Evolutionary conservation across 2,329 filamentous ascomycete species (phyloP), one percentile per base, ranked within the genome.

Genomic region (Proliferodiscus dingleyae): DNA sequence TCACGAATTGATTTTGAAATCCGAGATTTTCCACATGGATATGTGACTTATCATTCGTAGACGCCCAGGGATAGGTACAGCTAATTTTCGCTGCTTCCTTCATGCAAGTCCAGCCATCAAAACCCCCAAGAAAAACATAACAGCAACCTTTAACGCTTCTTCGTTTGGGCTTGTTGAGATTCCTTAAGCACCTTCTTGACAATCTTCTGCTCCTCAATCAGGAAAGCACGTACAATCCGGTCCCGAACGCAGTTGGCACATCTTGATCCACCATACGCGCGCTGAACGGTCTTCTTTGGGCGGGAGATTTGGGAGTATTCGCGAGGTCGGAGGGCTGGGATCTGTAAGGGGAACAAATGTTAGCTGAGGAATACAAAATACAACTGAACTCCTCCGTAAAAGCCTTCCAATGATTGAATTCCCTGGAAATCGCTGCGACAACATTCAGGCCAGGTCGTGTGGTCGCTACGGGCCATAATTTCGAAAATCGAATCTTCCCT

Each of bases 121-220:
- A 62, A 56, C 61, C 61, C 59, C 34, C 57, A 60, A 61, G 59
- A 54, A 54, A 63, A 58, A 54, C 56, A 50, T 45, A 54, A 50
- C 56, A 50, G 52, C 29, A 52, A 52, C 50, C 52, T 40, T 56
- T 63, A 63, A 58, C 54, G 58, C 54, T 62, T 63, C 60, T 64
- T 82, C 23, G 42, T 39, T 79, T 88, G 86, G 39, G 39, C 33
- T 79, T 88, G 86, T 78, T 95, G 88, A 56, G 80, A 82, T 81
- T 97, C 91, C 87, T 96, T 96, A 71, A 97, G 83, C 66, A 98
- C 93, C 88, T 98, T 98, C 89, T 98, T 98, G 75, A 98, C 93
- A 66, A 98, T 97, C 88, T 98, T 98, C 82, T 98, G 93, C 84
- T 98, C 93, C 81, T 98, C 94, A 61, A 98, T 97, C 72, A 98